These are phyloP conservation scores for Hemisphaericaspora subhashii DNA, from an alignment of 1,139 yeast genomes.

Conservation along the genomic window DNA sequence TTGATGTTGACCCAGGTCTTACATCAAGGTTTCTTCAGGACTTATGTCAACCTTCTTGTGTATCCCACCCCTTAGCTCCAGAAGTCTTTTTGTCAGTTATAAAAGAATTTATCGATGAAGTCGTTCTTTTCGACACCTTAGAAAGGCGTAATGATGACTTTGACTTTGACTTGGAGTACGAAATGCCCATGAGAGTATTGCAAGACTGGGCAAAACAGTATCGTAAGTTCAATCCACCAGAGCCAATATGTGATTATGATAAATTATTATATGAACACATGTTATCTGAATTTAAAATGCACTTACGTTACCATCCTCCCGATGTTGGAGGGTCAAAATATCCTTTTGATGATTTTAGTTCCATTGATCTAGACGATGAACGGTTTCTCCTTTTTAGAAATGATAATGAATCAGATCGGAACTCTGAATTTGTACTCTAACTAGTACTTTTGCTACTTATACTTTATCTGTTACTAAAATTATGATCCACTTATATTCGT, in stretches of 20 bases:
- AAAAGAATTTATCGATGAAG: not conserved
- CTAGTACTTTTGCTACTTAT: too few species aligned
- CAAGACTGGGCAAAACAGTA: slow-evolving; percentile 2
- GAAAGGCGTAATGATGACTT: too few species aligned
- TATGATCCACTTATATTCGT: not conserved
- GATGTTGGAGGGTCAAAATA: not conserved
- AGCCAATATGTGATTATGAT: slow-evolving; percentile 1
- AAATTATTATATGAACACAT: not conserved
- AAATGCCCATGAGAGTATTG: slow-evolving; percentile 3
- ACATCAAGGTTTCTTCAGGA: not conserved
- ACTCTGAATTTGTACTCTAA: too few species aligned
- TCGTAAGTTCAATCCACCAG: not conserved
- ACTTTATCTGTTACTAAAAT: too few species aligned
- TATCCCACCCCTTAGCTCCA: not conserved
- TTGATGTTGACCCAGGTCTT: not conserved
- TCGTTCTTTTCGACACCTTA: too few species aligned
- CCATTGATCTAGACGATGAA: not conserved
- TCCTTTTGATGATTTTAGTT: too few species aligned
- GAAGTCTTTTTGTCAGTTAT: not conserved
- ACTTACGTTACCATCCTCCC: not conserved
- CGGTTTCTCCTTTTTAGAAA: not conserved
- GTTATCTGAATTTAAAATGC: not conserved
- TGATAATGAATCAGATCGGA: not conserved
- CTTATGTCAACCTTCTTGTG: not conserved
- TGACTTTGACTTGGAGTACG: not conserved